Evolutionary conservation across 2,329 filamentous ascomycete species (phyloP), one percentile per base, ranked within the genome.

Genomic region (Penicillium sp.): DNA sequence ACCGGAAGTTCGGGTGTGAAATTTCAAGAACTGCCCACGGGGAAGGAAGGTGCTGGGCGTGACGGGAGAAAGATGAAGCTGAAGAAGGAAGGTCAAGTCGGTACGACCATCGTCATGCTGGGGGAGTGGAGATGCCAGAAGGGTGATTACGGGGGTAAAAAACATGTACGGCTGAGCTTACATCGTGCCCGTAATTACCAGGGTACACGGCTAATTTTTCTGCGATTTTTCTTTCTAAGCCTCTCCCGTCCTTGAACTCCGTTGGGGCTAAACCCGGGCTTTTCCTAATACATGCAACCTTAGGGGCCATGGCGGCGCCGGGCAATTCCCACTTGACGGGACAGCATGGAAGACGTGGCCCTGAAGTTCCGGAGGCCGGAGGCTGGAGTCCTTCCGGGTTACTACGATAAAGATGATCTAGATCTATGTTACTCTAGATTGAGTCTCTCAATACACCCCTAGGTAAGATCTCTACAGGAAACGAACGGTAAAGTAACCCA

Each of bases 51-150:
- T 41, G 42, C 24, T 49, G 28, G 51, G 51, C 47, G 45, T 31
- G 46, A 31, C 18, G 47, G 21, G 45, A 36, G 23, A 29, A 29
- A 29, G 42, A 45, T 42, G 39, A 42, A 49, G 52, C 45, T 23
- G 23, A 44, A 41, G 34, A 33, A 41, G 34, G 28, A 21, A 49
- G 29, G 39, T 52, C 42, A 51, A 24, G 50, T 51, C 57, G 53
- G 61, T 62, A 56, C 53, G 54, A 58, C 60, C 51, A 60, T 66
- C 65, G 65, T 70, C 67, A 69, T 67, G 55, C 57, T 61, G 57
- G 56, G 59, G 58, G 56, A 61, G 66, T 70, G 67, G 65, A 67
- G 65, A 67, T 62, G 58, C 51, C 47, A 64, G 60, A 59, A 56
- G 54, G 46, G 54, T 52, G 57, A 46, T 50, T 54, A 59, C 43